Conservation (phyloP, 2,329 filamentous ascomycete species). For the Beauveria scarabaeidicola region DNA sequence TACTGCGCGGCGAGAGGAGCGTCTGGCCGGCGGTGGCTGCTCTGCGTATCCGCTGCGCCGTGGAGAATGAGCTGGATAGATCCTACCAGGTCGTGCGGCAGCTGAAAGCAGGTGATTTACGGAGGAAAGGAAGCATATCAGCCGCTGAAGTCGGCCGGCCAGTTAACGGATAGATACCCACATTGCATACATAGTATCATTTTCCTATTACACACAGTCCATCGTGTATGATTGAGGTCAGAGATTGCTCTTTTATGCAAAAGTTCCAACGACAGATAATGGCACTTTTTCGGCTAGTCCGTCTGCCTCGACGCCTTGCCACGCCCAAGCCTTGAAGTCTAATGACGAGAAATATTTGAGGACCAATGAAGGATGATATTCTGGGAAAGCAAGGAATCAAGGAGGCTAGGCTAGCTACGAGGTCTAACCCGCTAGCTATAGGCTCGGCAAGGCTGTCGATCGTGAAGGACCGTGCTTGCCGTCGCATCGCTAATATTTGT, state of each 20-base stretch:
- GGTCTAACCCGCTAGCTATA: too few species aligned
- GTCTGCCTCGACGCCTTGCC: not conserved
- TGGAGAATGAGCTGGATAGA: conserved; percentile 81
- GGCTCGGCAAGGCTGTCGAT: too few species aligned
- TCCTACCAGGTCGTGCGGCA: conserved; percentile 74
- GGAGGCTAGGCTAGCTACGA: too few species aligned
- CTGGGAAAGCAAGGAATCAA: too few species aligned
- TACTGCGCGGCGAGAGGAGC: conserved; percentile 70
- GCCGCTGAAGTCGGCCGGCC: conserved; percentile 11
- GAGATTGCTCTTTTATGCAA: too few species aligned
- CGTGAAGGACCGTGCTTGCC: too few species aligned
- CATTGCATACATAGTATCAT: not conserved
- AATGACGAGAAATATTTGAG: too few species aligned
- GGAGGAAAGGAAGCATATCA: conserved; percentile 36
- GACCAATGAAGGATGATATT: too few species aligned
- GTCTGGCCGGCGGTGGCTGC: conserved; percentile 87
- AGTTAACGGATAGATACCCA: conserved; percentile 10
- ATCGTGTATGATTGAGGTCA: not conserved
- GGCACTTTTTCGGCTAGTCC: not conserved
- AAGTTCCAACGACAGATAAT: too few species aligned
- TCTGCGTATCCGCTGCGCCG: conserved; percentile 69
- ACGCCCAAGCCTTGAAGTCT: too few species aligned
- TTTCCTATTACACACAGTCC: not conserved
- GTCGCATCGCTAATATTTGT: too few species aligned
- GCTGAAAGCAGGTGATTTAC: conserved; percentile 43